phyloP scores from a whole-genome alignment of 2,329 filamentous ascomycete genomes.

The Fusarium burgessii region DNA sequence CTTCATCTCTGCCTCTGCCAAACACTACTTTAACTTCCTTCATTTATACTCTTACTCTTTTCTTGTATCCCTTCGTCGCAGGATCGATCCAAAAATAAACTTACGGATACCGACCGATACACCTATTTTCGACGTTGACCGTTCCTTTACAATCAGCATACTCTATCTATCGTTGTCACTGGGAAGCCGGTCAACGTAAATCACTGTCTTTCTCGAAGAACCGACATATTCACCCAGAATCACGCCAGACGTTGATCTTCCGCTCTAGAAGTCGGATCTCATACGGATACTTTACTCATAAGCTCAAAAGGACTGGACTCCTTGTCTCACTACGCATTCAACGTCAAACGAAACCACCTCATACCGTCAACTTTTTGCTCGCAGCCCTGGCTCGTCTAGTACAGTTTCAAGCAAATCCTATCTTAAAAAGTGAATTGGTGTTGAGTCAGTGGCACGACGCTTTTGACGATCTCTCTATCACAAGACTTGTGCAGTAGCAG shows the following conservation, averaged over 20 bases:
- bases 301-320: slow-evolving; percentile 45
- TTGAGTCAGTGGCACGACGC: slow-evolving; percentile 40
- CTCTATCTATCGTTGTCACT: slow-evolving; percentile 20
- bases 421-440: slow-evolving; percentile 21
- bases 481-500: slow-evolving; percentile 15
- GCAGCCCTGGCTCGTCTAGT: slow-evolving; percentile 29
- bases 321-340: slow-evolving; percentile 41
- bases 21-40: slow-evolving; percentile 17
- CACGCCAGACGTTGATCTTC: slow-evolving; percentile 31
- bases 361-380: slow-evolving; percentile 19
- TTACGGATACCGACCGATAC: slow-evolving; percentile 41
- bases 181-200: slow-evolving; percentile 27
- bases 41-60: slow-evolving; percentile 16
- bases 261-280: slow-evolving; percentile 36
- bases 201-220: slow-evolving; percentile 38
- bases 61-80: slow-evolving; percentile 44
- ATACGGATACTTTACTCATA: slow-evolving; percentile 7
- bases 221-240: slow-evolving; percentile 23
- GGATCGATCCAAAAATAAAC: slow-evolving; percentile 42
- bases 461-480: slow-evolving; percentile 13
- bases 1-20: slow-evolving; percentile 19
- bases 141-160: slow-evolving; percentile 41
- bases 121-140: slow-evolving; percentile 48
- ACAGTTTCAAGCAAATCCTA: slow-evolving; percentile 20
- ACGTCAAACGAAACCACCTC: slow-evolving; percentile 21